A percentile compares a stretch with the other conserved stretches of the same genome.
phyloP scores from a whole-genome alignment of 106 monocot genomes.

The Amphibolis antarctica region DNA sequence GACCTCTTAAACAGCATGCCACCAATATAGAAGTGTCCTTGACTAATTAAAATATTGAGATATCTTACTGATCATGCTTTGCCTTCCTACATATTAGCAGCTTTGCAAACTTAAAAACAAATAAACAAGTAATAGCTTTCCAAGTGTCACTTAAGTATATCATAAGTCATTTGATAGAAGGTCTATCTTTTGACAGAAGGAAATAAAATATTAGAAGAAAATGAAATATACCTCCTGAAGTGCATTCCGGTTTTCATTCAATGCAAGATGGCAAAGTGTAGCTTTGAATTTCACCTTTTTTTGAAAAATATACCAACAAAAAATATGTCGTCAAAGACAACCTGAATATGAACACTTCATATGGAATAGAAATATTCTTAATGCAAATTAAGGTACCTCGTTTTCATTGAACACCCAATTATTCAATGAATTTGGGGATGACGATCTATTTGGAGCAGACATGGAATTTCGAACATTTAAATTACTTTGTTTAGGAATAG shows the following conservation, averaged over 20 bases:
- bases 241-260: constrained; percentile 83
- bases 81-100: too few relatives aligned
- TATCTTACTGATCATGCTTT: too few relatives aligned
- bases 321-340: not conserved
- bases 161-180: too few relatives aligned
- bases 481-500: constrained; percentile 51
- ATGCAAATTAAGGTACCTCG: constrained; percentile 39
- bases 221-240: constrained; percentile 56
- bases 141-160: too few relatives aligned
- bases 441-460: constrained; percentile 54
- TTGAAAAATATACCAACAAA: not conserved
- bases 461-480: constrained; percentile 49
- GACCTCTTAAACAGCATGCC: too few relatives aligned
- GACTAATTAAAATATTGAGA: too few relatives aligned
- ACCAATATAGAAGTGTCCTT: too few relatives aligned
- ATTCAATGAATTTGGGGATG: constrained; percentile 77
- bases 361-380: not conserved
- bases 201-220: not conserved
- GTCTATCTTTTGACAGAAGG: too few relatives aligned
- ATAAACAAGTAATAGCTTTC: too few relatives aligned
- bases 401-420: constrained; percentile 67
- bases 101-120: too few relatives aligned
- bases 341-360: not conserved
- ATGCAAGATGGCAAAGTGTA: constrained; percentile 70
- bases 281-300: constrained; percentile 93